phyloP scores from a whole-genome alignment of 176 grass and related monocot genomes.

The Bothriochloa decipiens region DNA sequence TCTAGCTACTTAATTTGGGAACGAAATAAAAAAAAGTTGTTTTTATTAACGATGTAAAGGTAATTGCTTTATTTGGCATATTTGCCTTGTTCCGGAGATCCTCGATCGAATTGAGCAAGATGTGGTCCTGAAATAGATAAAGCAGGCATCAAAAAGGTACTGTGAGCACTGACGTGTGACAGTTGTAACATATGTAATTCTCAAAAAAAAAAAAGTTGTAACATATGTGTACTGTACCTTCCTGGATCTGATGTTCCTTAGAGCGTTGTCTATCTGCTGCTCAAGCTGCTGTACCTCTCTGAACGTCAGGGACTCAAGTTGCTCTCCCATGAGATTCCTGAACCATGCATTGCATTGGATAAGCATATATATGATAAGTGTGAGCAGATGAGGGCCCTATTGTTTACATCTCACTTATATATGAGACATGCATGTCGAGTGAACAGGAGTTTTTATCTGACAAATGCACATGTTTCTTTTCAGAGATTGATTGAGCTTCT shows the following conservation, averaged over 20 bases:
- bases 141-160: background rate
- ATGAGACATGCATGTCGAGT: background rate
- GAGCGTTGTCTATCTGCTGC: slow-evolving; percentile 55
- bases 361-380: slow-evolving; percentile 15
- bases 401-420: background rate
- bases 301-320: slow-evolving; percentile 54
- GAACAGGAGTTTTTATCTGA: slow-evolving; percentile 25
- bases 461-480: background rate
- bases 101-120: background rate
- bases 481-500: background rate
- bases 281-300: slow-evolving; percentile 74
- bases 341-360: background rate
- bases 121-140: slow-evolving; percentile 1
- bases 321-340: slow-evolving; percentile 77
- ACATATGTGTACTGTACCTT: slow-evolving; percentile 53
- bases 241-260: slow-evolving; percentile 64
- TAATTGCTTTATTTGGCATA: background rate
- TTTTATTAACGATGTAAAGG: background rate
- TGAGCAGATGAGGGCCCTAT: background rate
- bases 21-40: background rate
- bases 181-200: background rate
- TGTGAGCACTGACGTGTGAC: background rate
- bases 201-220: too few relatives aligned
- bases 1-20: background rate
- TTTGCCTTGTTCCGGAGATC: slow-evolving; percentile 51